These are phyloP conservation scores for Digitaria exilis DNA, from an alignment of 202 grass and related monocot species.

Conservation along the genomic window DNA sequence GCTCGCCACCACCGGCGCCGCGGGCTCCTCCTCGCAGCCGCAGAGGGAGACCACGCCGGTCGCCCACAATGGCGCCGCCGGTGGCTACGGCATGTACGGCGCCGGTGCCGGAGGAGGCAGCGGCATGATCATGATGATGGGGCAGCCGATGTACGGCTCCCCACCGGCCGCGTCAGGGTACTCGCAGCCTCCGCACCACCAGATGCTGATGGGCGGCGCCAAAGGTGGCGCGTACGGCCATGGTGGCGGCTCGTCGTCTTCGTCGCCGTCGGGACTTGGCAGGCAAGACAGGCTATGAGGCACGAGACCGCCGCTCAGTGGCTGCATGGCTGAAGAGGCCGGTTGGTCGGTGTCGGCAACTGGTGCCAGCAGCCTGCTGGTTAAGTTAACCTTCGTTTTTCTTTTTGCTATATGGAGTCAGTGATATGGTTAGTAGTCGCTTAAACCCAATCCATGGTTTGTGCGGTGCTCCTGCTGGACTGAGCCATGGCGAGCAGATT, in stretches of 20 bases:
- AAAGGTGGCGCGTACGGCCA: conserved; percentile 39
- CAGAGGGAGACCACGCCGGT: neutral
- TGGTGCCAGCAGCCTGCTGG: neutral
- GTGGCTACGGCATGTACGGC: conserved; percentile 54
- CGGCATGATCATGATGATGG: conserved; percentile 75
- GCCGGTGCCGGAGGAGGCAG: conserved; percentile 9
- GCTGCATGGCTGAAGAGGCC: too few relatives aligned
- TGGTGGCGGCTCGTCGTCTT: conserved; percentile 32
- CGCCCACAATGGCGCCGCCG: conserved; percentile 29
- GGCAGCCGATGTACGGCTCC: conserved; percentile 64
- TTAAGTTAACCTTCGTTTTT: conserved; percentile 19
- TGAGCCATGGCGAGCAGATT: neutral
- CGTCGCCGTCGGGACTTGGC: conserved; percentile 51
- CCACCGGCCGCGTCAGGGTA: conserved; percentile 37
- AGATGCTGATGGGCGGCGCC: conserved; percentile 52
- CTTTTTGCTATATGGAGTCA: neutral
- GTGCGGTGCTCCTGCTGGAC: conserved; percentile 6
- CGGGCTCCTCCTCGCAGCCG: conserved; percentile 16
- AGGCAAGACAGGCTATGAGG: conserved; percentile 54
- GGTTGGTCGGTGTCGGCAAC: conserved; percentile 32
- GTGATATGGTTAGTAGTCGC: conserved; percentile 20
- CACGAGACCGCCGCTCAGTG: neutral
- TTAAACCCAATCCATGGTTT: conserved; percentile 8
- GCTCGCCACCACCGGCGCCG: neutral
- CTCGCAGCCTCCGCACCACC: conserved; percentile 48